Percentiles rank a stretch among this genome's conserved stretches.
These are phyloP conservation scores for Pseudogymnoascus sp. DNA, from an alignment of 2,329 filamentous ascomycete species.

Conservation along the genomic window DNA sequence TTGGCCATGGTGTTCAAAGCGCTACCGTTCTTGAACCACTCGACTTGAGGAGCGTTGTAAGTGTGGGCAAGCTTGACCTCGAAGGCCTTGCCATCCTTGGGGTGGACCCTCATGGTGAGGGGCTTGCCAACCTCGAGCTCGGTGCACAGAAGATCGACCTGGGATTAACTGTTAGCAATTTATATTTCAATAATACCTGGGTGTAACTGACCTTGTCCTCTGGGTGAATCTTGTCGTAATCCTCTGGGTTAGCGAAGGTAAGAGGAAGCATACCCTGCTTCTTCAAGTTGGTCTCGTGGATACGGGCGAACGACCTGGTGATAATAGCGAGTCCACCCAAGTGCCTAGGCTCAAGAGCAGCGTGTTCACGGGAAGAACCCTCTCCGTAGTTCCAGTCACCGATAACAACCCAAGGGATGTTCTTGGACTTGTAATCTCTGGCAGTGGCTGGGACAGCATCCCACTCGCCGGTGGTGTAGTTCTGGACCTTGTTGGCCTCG, in stretches of 20 bases:
- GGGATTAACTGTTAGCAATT: constrained; percentile 13
- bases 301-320: constrained; percentile 91
- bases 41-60: constrained; percentile 95
- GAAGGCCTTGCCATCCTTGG: constrained; percentile 73
- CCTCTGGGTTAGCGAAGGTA: constrained; percentile 86
- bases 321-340: constrained; percentile 96
- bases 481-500: constrained; percentile 96
- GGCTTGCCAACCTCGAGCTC: constrained; percentile 89
- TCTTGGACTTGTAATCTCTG: constrained; percentile 97
- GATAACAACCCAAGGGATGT: constrained; percentile 92
- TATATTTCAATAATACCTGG: not conserved
- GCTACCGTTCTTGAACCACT: constrained; percentile 98
- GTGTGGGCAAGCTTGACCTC: constrained; percentile 84
- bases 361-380: constrained; percentile 95
- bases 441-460: constrained; percentile 88
- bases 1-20: constrained; percentile 99
- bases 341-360: constrained; percentile 93
- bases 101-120: constrained; percentile 84
- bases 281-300: constrained; percentile 99
- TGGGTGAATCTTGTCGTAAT: constrained; percentile 95
- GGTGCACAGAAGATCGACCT: constrained; percentile 78
- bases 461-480: constrained; percentile 74
- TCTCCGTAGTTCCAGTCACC: constrained; percentile 99
- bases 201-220: constrained; percentile 61
- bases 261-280: constrained; percentile 99